Conservation (phyloP, 2,329 filamentous ascomycete genomes). For the Cordyceps cateniannulata region DNA sequence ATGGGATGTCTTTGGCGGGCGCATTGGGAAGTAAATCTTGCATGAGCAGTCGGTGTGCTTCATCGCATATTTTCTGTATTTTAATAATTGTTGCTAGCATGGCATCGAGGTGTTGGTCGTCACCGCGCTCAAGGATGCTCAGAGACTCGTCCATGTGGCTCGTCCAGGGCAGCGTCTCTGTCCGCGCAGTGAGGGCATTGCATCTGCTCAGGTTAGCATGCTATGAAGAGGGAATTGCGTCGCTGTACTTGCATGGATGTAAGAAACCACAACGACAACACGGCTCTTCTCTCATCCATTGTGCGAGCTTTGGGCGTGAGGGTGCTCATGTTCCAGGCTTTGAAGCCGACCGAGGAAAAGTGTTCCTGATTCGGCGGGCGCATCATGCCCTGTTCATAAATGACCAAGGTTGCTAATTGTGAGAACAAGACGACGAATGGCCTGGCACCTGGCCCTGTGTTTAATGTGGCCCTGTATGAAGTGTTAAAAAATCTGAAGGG, state of each 20-base stretch:
- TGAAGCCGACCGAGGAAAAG: slow-evolving; percentile 30
- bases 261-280: slow-evolving; percentile 40
- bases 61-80: slow-evolving; percentile 35
- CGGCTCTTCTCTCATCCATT: slow-evolving; percentile 42
- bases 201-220: slow-evolving; percentile 21
- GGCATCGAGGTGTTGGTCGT: slow-evolving; percentile 43
- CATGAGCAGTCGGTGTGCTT: slow-evolving; percentile 26
- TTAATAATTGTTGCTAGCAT: slow-evolving; percentile 33
- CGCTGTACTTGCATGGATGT: slow-evolving; percentile 27
- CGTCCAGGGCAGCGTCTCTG: slow-evolving; percentile 51
- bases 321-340: slow-evolving; percentile 24
- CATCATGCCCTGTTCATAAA: slow-evolving; percentile 41
- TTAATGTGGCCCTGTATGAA: slow-evolving; percentile 31
- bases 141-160: slow-evolving; percentile 53
- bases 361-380: slow-evolving; percentile 30
- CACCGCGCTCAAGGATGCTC: slow-evolving; percentile 35
- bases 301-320: slow-evolving; percentile 30
- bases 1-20: slow-evolving; percentile 20
- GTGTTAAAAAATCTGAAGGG: slow-evolving; percentile 4
- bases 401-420: slow-evolving; percentile 36
- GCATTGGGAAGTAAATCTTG: slow-evolving; percentile 23
- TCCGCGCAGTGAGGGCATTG: slow-evolving; percentile 36
- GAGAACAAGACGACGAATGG: slow-evolving; percentile 39
- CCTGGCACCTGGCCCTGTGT: slow-evolving; percentile 28
- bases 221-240: neutral